These are phyloP conservation scores for Mortierella claussenii DNA, from an alignment of 192 early-diverging fungal species.

Conservation along the genomic window DNA sequence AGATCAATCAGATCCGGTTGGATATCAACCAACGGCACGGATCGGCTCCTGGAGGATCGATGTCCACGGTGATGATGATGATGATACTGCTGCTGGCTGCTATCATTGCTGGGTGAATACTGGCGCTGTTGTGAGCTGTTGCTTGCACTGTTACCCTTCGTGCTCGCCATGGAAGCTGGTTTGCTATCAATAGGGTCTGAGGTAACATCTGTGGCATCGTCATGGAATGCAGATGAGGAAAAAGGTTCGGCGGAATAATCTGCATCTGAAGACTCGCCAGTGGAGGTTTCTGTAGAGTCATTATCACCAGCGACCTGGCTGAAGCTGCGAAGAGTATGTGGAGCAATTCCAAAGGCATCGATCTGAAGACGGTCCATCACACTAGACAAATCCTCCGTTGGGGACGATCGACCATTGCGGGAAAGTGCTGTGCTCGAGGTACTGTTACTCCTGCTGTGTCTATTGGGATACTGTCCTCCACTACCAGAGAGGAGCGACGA, in stretches of 20 bases:
- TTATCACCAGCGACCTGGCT: constrained; percentile 53
- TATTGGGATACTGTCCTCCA: neutral
- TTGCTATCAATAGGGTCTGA: no score
- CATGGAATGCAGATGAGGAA: no score
- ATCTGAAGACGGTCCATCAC: constrained; percentile 51
- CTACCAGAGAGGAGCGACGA: constrained; percentile 19
- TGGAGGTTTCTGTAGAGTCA: constrained; percentile 30
- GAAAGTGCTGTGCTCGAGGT: constrained; percentile 8
- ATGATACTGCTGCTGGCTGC: neutral
- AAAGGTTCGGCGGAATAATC: constrained; percentile 6
- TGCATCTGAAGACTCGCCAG: constrained; percentile 21
- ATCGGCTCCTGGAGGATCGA: constrained; percentile 33
- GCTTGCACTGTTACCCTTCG: neutral
- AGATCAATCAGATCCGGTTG: constrained; percentile 54
- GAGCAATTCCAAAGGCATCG: constrained; percentile 53
- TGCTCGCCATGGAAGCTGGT: no score
- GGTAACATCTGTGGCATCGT: neutral
- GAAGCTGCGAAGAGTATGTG: constrained; percentile 50
- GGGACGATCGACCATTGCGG: neutral
- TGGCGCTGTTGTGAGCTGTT: neutral
- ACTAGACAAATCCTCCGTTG: constrained; percentile 39
- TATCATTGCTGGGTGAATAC: neutral
- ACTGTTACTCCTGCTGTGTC: constrained; percentile 32
- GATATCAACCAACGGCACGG: constrained; percentile 41
- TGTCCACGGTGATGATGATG: neutral